Evolutionary conservation across 805 yeast genomes (phyloP).

Genomic region (Hanseniaspora guilliermondii): DNA sequence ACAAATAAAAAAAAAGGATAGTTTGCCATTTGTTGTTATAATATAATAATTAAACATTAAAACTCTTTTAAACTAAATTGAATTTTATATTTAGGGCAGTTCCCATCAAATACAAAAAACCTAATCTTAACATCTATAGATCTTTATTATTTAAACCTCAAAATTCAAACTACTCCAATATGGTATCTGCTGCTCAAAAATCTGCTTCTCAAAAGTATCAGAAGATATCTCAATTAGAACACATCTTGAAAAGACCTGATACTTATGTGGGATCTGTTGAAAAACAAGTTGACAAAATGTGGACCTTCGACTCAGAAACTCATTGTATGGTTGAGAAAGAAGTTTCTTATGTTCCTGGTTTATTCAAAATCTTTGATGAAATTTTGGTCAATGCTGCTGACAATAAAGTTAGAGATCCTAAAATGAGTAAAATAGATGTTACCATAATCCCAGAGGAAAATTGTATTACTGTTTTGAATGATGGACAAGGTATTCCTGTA

Average conservation of each 20-base stretch:
- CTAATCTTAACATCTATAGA: neutral
- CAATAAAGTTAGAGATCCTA: conserved; percentile 87
- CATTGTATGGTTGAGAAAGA: conserved; percentile 44
- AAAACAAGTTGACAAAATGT: conserved; percentile 61
- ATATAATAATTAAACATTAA: too few relatives aligned
- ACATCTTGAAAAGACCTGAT: conserved; percentile 92
- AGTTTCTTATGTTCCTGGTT: conserved; percentile 85
- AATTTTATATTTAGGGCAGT: neutral
- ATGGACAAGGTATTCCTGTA: conserved; percentile 90
- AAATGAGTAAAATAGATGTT: conserved; percentile 80
- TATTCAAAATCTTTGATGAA: conserved; percentile 93
- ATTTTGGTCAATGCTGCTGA: conserved; percentile 97
- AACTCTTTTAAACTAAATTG: neutral
- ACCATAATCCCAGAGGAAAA: conserved; percentile 63
- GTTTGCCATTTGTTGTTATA: too few relatives aligned
- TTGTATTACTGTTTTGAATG: conserved; percentile 69
- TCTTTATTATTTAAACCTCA: too few relatives aligned
- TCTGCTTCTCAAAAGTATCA: conserved; percentile 68
- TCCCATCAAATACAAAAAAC: neutral
- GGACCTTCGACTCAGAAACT: conserved; percentile 66
- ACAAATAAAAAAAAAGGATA: too few relatives aligned
- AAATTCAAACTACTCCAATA: neutral
- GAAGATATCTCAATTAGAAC: conserved; percentile 88
- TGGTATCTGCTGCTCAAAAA: conserved; percentile 19
- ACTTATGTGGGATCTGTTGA: conserved; percentile 95